Evolutionary conservation across 2,329 filamentous ascomycete genomes (phyloP), one percentile per base, ranked within the genome.

Genomic region (Microcyclospora tardicrescens): DNA sequence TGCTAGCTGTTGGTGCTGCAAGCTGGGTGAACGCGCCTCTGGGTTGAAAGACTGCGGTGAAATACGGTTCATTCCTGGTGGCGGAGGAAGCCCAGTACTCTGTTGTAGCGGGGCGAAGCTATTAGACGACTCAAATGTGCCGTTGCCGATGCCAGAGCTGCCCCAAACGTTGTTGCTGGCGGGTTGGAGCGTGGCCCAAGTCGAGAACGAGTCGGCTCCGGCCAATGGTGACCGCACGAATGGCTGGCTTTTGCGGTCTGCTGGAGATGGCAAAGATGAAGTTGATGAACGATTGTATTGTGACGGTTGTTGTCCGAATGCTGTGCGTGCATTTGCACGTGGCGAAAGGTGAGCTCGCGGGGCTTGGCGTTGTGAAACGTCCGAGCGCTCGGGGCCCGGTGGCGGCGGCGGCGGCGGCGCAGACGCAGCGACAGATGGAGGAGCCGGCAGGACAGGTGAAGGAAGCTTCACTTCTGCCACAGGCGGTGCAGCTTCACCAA

Each of bases 141-240:
- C 82, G 56, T 87, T 87, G 3, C 82, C 82, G 14, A 87, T 75
- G 10, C 75, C 77, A 38, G 77, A 72, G 47, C 83, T 77, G 13
- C 77, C 81, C 82, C 82, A 87, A 13, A 86, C 79, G 53, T 80
- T 84, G 35, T 71, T 67, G 10, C 38, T 62, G 53, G 67, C 58
- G 10, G 64, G 46, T 67, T 68, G 34, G 31, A 52, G 46, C 3
- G 51, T 50, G 10, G 53, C 49, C 32, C 51, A 48, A 10, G 51
- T 43, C 31, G 49, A 43, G 33, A 46, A 51, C 3, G 44, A 40
- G 36, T 54, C 51, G 30, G 30, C 30, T 4, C 30, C 30, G 13
- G 47, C 36, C 35, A 54, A 43, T 12, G 53, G 51, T 27, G 54
- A 56, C n/a, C 53, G 48, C n/a, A 46, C 48, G 33, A 57, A 57